These are phyloP conservation scores for Mucor sp. DNA, from an alignment of 371 early-diverging fungal genomes.

Conservation along the genomic window DNA sequence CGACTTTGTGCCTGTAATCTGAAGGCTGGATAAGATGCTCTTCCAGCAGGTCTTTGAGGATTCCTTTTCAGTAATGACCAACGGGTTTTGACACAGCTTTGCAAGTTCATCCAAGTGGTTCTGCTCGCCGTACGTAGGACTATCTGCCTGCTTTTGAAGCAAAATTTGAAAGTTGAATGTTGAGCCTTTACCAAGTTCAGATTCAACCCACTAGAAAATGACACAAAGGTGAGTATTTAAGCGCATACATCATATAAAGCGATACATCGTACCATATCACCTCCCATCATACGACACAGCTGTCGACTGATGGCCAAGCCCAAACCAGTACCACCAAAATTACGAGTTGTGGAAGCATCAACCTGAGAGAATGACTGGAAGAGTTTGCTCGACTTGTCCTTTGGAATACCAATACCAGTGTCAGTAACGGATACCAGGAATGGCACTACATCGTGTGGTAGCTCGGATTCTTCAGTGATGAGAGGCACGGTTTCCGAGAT, in stretches of 20 bases:
- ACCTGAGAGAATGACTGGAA: constrained; percentile 66
- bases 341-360: constrained; percentile 54
- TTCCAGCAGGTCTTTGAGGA: neutral
- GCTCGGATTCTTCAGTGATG: neutral
- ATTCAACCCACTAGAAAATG: constrained; percentile 43
- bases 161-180: constrained; percentile 43
- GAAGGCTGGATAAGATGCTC: neutral
- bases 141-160: constrained; percentile 19
- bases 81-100: neutral
- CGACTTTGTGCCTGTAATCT: neutral
- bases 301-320: constrained; percentile 49
- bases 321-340: constrained; percentile 55
- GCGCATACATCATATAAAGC: neutral
- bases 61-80: constrained; percentile 23
- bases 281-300: constrained; percentile 55
- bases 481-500: constrained; percentile 7
- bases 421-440: constrained; percentile 54
- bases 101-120: constrained; percentile 14
- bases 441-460: neutral
- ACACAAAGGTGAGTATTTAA: neutral
- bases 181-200: constrained; percentile 42
- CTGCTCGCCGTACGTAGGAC: constrained; percentile 26
- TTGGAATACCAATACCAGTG: constrained; percentile 69
- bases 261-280: constrained; percentile 39
- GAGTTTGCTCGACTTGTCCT: constrained; percentile 46